Evolutionary conservation across 176 grass and related monocot species (phyloP), one percentile per base, ranked within the genome.

Genomic region (Secale cereale): DNA sequence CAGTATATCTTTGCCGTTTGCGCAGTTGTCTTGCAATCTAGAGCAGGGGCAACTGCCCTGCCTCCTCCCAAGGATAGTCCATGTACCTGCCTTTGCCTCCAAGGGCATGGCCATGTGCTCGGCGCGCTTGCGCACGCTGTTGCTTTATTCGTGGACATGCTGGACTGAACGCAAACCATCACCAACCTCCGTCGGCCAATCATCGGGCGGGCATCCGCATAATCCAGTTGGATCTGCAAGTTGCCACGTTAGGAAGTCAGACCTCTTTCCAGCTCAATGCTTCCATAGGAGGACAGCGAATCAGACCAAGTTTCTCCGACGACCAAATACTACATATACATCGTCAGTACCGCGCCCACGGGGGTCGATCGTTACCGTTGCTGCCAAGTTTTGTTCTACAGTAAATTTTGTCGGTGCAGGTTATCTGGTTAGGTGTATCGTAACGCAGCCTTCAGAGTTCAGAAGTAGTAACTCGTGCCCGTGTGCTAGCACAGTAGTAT

Each of bases 101-200:
- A 87, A 78, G 36, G 22, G 65, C 78, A 27, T 75, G 75, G 67
- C 60, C 89, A 87, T 83, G 85, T 90, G 80, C 85, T 23, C 5
- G 17, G 9, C 30, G 26, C 46, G 14, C 16, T 11, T 35, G 19
- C 11, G 23, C 29, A 4, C 25, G 52, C 12, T 48, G 88, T 78
- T 82, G 83, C 88, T 82, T 90, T 65, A 78, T 86, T 73, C 78
- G 23, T 28, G 63, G 74, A 45, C 79, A 90, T 86, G 31, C 73
- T 33, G 57, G 59, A 32, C 59, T 1, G 19, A 64, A 88, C 83
- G 64, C 45, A 80, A 22, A 65, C 76, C 19, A 41, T 20, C 60
- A 57, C 76, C 60, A 33, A 29, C 36, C 43, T 65, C 81, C 31
- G 57, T 37, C 69, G 63, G 17, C 79, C 85, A 87, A 76, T 87